phyloP scores from a whole-genome alignment of 805 yeast genomes.

The Candida sithepensis region DNA sequence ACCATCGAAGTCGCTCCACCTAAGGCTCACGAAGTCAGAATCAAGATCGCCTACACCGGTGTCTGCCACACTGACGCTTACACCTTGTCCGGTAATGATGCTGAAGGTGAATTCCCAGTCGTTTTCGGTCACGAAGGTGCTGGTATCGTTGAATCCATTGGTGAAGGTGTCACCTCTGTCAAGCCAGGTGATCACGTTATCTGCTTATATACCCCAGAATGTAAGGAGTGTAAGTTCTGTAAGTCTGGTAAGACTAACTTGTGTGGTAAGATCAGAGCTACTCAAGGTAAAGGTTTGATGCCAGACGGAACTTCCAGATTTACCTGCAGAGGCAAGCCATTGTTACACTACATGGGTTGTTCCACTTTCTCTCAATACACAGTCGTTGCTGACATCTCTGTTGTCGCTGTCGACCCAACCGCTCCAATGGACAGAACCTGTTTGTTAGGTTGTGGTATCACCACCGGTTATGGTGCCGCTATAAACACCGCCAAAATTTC shows the following conservation, averaged over 20 bases:
- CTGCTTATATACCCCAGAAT: conserved; percentile 95
- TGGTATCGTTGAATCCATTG: conserved; percentile 91
- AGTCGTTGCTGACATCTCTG: conserved; percentile 95
- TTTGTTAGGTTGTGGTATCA: conserved; percentile 96
- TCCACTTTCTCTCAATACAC: conserved; percentile 97
- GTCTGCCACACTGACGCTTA: conserved; percentile 99
- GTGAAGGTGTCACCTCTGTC: conserved; percentile 89
- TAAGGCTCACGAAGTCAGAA: conserved; percentile 94
- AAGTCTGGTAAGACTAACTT: conserved; percentile 92
- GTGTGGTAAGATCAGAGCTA: conserved; percentile 92
- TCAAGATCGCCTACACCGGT: conserved; percentile 82
- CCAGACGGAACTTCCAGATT: conserved; percentile 97
- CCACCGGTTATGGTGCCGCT: conserved; percentile 98
- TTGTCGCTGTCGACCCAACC: conserved; percentile 81
- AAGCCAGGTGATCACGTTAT: conserved; percentile 93
- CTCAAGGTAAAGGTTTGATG: conserved; percentile 98
- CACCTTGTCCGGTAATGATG: conserved; percentile 90
- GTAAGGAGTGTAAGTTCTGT: conserved; percentile 93
- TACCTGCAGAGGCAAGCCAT: conserved; percentile 76
- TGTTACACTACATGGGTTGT: conserved; percentile 96
- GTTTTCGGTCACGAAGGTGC: conserved; percentile 98
- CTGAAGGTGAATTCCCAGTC: conserved; percentile 94
- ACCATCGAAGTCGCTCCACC: conserved; percentile 91
- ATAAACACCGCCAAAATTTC: conserved; percentile 87
- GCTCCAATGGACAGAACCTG: conserved; percentile 88